Conservation (phyloP, 2,329 filamentous ascomycete genomes). For the Sporothrix luriei region DNA sequence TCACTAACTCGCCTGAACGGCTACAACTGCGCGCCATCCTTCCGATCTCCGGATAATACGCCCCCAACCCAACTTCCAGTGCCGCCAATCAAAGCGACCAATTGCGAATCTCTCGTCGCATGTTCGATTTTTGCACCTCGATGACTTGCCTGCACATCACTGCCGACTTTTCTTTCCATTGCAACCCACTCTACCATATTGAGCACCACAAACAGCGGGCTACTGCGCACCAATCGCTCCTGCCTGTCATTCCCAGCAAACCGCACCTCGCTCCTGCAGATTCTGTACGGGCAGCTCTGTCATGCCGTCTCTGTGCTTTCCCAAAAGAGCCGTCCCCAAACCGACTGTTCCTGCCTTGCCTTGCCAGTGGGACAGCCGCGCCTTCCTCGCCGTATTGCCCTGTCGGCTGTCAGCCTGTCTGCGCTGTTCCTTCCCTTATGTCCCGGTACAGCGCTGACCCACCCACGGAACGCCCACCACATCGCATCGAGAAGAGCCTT, state of each 20-base stretch:
- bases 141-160: background rate
- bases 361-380: constrained; percentile 17
- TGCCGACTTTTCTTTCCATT: background rate
- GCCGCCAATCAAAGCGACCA: constrained; percentile 31
- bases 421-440: background rate
- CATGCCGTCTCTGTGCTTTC: background rate
- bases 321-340: constrained; percentile 21
- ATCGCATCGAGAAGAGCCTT: background rate
- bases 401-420: too few species aligned
- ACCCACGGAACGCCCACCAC: background rate
- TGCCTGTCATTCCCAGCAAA: constrained; percentile 20
- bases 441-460: background rate
- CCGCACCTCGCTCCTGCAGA: constrained; percentile 19
- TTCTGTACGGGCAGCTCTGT: background rate
- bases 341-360: background rate
- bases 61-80: constrained; percentile 7
- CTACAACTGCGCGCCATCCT: constrained; percentile 2
- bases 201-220: constrained; percentile 1
- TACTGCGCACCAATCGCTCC: background rate
- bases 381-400: constrained; percentile 9
- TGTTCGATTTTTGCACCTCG: background rate
- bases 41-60: constrained; percentile 26
- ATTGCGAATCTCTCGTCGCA: constrained; percentile 24
- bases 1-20: constrained; percentile 13
- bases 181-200: constrained; percentile 10